Base-by-base conservation (phyloP, 768 basidiomycete species). In the Kwoniella sp. region DNA sequence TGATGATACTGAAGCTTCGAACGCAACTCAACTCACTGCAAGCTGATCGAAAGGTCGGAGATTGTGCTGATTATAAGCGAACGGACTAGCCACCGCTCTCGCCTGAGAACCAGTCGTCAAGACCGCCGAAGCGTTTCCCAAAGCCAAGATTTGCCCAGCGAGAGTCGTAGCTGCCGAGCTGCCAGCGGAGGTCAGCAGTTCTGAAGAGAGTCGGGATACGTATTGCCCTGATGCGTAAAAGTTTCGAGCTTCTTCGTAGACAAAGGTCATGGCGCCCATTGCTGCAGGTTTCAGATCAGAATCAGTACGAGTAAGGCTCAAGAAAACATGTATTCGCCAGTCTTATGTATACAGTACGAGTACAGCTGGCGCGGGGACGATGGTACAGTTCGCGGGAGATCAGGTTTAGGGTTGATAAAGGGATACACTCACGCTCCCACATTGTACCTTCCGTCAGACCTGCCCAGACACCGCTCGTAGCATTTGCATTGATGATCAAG, bases 31-130 rank as follows among this genome's bases (percentile, higher is more conserved):
- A 24, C 70, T 70, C 27, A 67, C 80, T 1, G 74, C 80, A 26
- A 73, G 65, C 65, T 74, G 67, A 44, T 78, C 70, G 47, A 79
- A 76, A 12, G 80, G 80, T 8, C 64, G 56, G 4, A 81, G 59
- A 58, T 77, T 79, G 55, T 71, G 72, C 47, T 67, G 50, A 29
- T 70, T 71, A 49, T 67, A 74, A 44, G 60, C 51, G 63, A 81
- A 81, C 0, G 77, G 69, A 17, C 52, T 27, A 10, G 68, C 47
- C 24, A 79, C 44, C 0, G 70, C 60, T 21, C 55, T 60, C 13
- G 65, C 36, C 29, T 56, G 51, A 17, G 72, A 64, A 2, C 58
- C 68, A 0, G 68, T 60, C 13, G 58, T 59, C 19, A 74, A 55
- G 0, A 71, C 67, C 9, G 63, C 64, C 17, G 63, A 58, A 12